Evolutionary conservation across 306 rosid genomes (phyloP).

Genomic region (Argentina anserina): DNA sequence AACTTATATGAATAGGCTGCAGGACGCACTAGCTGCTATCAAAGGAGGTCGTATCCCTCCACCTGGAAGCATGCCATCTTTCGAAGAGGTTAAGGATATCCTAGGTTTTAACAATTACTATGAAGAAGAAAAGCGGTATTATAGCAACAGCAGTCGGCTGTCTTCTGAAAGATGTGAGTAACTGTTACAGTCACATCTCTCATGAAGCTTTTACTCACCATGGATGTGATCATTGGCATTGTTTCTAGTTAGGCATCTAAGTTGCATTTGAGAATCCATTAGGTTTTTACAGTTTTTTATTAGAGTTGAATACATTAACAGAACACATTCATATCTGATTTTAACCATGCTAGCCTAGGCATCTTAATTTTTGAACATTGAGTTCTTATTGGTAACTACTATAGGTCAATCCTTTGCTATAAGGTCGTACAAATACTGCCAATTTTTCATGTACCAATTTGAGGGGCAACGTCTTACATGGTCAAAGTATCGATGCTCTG

Average conservation of each 20-base stretch:
- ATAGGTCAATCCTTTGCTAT: not conserved
- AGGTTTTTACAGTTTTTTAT: not conserved
- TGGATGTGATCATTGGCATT: not conserved
- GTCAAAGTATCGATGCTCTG: no score
- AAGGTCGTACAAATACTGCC: not conserved
- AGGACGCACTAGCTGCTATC: slow-evolving; percentile 79
- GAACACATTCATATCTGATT: not conserved
- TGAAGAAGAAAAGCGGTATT: slow-evolving; percentile 88
- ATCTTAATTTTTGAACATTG: not conserved
- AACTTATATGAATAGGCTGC: slow-evolving; percentile 28
- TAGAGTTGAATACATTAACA: not conserved
- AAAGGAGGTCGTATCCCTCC: slow-evolving; percentile 93
- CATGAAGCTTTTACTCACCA: not conserved
- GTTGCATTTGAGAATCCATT: slow-evolving; percentile 3
- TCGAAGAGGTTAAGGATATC: slow-evolving; percentile 82
- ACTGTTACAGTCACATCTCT: not conserved
- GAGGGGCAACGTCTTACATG: no score
- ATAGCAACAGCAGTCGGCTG: slow-evolving; percentile 39
- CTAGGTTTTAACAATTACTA: slow-evolving; percentile 83
- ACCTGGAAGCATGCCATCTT: slow-evolving; percentile 93
- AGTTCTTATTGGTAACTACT: not conserved
- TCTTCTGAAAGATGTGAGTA: slow-evolving; percentile 58
- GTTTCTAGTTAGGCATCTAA: slow-evolving; percentile 17
- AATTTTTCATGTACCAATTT: not conserved
- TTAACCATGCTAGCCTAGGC: not conserved